These are phyloP conservation scores for Ophiocordyceps camponoti-rufipedis DNA, from an alignment of 2,329 filamentous ascomycete genomes.

Conservation along the genomic window DNA sequence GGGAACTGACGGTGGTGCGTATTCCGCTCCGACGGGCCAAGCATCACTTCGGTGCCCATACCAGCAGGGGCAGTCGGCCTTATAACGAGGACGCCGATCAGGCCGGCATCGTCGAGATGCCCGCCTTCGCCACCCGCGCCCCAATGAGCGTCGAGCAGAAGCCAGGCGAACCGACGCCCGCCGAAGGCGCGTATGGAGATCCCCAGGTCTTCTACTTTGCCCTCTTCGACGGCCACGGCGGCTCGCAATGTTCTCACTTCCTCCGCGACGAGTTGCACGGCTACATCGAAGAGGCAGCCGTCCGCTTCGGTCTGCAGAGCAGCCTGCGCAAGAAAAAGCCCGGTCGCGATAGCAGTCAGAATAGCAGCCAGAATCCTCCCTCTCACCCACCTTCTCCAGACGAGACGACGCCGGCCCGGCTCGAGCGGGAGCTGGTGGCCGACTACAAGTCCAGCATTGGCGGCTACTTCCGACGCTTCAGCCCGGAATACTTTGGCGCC, in stretches of 20 bases:
- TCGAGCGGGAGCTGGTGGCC: conserved; percentile 54
- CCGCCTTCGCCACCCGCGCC: conserved; percentile 73
- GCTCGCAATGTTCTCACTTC: conserved; percentile 74
- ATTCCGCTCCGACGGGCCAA: conserved; percentile 89
- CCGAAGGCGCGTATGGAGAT: conserved; percentile 66
- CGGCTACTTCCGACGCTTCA: conserved; percentile 86
- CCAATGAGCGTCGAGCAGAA: conserved; percentile 43
- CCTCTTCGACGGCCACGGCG: conserved; percentile 91
- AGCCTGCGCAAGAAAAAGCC: conserved; percentile 38
- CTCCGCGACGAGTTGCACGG: conserved; percentile 67
- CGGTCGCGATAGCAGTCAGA: conserved; percentile 11
- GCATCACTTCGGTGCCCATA: conserved; percentile 77
- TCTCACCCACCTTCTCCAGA: conserved; percentile 33
- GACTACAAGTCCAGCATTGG: conserved; percentile 75
- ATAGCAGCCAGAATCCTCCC: conserved; percentile 1
- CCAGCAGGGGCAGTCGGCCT: conserved; percentile 62
- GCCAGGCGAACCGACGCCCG: conserved; percentile 43
- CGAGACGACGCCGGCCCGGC: conserved; percentile 40
- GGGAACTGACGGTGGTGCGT: conserved; percentile 82
- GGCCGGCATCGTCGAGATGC: conserved; percentile 82
- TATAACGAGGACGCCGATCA: conserved; percentile 93
- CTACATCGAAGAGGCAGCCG: conserved; percentile 71
- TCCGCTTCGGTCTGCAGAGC: conserved; percentile 59
- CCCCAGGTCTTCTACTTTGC: conserved; percentile 97
- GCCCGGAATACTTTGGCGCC: conserved; percentile 53